Evolutionary conservation across 768 basidiomycete species (phyloP), one percentile per base, ranked within the genome.

Genomic region (Xerocomellus chrysenteron): DNA sequence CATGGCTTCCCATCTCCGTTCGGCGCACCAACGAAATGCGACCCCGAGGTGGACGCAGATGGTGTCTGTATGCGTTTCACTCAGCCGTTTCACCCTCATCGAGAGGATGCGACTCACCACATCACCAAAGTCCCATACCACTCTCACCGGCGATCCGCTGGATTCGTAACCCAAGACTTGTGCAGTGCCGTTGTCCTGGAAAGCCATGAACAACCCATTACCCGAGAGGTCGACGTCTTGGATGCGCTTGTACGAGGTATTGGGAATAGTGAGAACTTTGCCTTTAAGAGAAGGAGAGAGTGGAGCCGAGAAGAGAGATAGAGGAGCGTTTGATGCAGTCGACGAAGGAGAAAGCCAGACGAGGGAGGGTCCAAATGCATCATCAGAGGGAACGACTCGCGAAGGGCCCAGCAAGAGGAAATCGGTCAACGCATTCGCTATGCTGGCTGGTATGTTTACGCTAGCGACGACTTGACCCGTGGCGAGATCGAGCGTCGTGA

Each of bases 171-270:
- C 74, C 42, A 92, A 62, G 0, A 93, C 76, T 37, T 80, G 76
- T 7, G 81, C 82, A 6, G 78, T 74, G 0, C 86, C 88, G 59
- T 85, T 82, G 2, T 75, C 67, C 47, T 76, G 75, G 46, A 84
- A 64, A 4, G 81, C 88, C 21, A 95, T 74, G 36, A 92, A 77
- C 21, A 82, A 71, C 0, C 90, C 92, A 30, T 76, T 65, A 0
- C 67, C 61, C n/a, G 73, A 67, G 36, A 91, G 73, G 12, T 85
- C 85, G 7, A 90, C 73, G 61, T 93, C 88, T 14, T 82, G 53
- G 21, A 95, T 73, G 32, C 73, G 71, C 12, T 73, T 74, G 68
- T 85, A 90, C 17, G 68, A 68, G 2, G 73, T 55, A 3, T 76
- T 73, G 47, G 81, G 79, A 52, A 82, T 57, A 0, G 74, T 61